Percentiles rank a stretch among this genome's conserved stretches.
Evolutionary conservation across 192 early-diverging fungal genomes (phyloP).

Genomic region (Coemansia sp.): DNA sequence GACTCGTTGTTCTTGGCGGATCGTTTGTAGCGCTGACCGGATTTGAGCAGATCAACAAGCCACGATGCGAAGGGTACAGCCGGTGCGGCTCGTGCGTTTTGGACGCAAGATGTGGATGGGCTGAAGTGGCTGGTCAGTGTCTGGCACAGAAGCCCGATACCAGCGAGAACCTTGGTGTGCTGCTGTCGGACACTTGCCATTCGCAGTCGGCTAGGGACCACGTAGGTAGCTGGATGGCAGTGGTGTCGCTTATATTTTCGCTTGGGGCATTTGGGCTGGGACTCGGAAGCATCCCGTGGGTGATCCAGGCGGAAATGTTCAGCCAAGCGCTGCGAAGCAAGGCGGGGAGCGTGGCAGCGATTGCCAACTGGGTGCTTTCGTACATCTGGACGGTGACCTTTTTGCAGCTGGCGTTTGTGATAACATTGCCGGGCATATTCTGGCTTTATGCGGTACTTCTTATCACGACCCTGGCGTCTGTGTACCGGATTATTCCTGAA

Average conservation of each 20-base stretch:
- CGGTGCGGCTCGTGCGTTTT: constrained; percentile 32
- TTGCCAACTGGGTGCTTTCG: constrained; percentile 31
- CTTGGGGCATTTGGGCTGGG: constrained; percentile 27
- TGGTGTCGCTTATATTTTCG: constrained; percentile 23
- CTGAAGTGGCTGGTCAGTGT: constrained; percentile 6
- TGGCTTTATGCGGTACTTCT: constrained; percentile 30
- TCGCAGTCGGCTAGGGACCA: constrained; percentile 7
- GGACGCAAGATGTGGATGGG: constrained; percentile 34
- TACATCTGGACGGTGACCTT: constrained; percentile 31
- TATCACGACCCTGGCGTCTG: constrained; percentile 6
- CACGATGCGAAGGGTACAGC: constrained; percentile 13
- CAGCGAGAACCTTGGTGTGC: background rate
- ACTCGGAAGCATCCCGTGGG: constrained; percentile 34
- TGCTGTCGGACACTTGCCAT: constrained; percentile 20
- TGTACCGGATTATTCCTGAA: constrained; percentile 35
- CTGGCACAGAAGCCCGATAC: background rate
- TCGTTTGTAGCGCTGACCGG: constrained; percentile 34
- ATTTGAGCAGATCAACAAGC: constrained; percentile 32
- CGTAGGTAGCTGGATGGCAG: constrained; percentile 28
- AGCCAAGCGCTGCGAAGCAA: constrained; percentile 34
- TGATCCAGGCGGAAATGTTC: constrained; percentile 37
- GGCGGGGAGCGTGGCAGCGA: constrained; percentile 24
- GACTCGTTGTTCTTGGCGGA: constrained; percentile 26
- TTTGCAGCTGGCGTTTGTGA: constrained; percentile 26
- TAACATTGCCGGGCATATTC: constrained; percentile 28